Conservation (phyloP, 179 eudicot genomes). For the Heliamphora pulchella region DNA sequence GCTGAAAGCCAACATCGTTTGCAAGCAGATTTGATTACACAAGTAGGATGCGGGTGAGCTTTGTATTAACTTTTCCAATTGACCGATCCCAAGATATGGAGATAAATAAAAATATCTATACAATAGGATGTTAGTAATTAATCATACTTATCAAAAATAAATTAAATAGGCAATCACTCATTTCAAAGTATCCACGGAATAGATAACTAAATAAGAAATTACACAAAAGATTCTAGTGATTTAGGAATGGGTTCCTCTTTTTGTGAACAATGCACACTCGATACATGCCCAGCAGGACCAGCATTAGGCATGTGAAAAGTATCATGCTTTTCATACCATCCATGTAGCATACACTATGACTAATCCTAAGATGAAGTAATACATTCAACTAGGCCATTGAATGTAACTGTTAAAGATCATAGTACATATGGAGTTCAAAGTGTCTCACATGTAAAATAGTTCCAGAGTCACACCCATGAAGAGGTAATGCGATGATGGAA, state of each 20-base stretch:
- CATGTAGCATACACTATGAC: background rate
- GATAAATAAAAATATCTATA: background rate
- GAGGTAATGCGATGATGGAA: slow-evolving; percentile 59
- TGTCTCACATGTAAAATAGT: slow-evolving; percentile 72
- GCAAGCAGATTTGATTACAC: background rate
- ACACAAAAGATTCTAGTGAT: background rate
- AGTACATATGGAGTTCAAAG: slow-evolving; percentile 2
- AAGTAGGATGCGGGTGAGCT: background rate
- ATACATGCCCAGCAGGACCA: background rate
- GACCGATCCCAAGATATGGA: background rate
- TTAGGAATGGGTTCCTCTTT: background rate
- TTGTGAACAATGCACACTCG: background rate
- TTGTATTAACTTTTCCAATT: background rate
- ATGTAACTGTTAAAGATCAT: background rate
- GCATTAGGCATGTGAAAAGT: background rate
- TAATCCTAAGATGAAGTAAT: background rate
- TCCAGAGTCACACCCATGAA: slow-evolving; percentile 79
- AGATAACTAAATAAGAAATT: background rate
- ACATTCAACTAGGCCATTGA: background rate
- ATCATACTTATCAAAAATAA: no score
- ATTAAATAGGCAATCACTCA: background rate
- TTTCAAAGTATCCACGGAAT: background rate
- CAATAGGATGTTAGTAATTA: background rate
- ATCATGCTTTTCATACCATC: background rate
- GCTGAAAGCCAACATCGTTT: background rate